These are phyloP conservation scores for Sungouiozyma ichnusensis DNA, from an alignment of 805 yeast genomes.

Conservation along the genomic window DNA sequence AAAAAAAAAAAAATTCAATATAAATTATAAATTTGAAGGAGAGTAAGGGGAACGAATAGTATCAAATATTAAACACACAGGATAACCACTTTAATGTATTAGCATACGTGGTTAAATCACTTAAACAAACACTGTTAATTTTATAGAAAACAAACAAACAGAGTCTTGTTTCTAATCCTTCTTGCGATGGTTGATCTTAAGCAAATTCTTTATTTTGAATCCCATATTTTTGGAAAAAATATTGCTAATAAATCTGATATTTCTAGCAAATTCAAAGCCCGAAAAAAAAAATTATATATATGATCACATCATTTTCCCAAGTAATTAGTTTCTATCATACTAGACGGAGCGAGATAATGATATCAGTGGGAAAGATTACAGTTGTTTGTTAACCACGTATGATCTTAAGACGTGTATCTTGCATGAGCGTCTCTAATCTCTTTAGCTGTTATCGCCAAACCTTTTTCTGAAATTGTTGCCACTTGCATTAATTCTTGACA, in stretches of 20 bases:
- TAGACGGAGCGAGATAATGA: too few relatives aligned
- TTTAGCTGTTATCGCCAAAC: neutral
- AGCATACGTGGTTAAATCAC: neutral
- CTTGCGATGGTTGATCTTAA: neutral
- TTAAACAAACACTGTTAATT: too few relatives aligned
- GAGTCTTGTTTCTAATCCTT: too few relatives aligned
- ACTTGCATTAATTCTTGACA: slow-evolving; percentile 75
- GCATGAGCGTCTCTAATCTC: neutral
- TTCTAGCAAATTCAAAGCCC: neutral
- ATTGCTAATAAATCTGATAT: neutral
- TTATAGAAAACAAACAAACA: too few relatives aligned
- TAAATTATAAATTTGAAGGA: neutral
- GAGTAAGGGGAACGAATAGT: neutral
- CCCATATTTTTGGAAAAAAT: neutral
- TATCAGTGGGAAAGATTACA: too few relatives aligned
- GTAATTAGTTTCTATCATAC: neutral
- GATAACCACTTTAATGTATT: neutral
- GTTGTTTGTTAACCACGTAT: too few relatives aligned
- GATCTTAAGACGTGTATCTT: neutral
- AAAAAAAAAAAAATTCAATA: too few relatives aligned
- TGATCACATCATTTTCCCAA: neutral
- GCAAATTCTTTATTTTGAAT: too few relatives aligned
- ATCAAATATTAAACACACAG: neutral
- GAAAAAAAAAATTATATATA: too few relatives aligned
- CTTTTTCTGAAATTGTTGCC: neutral